Conservation (phyloP, 345 rosid genomes). For the Aethionema arabicum region DNA sequence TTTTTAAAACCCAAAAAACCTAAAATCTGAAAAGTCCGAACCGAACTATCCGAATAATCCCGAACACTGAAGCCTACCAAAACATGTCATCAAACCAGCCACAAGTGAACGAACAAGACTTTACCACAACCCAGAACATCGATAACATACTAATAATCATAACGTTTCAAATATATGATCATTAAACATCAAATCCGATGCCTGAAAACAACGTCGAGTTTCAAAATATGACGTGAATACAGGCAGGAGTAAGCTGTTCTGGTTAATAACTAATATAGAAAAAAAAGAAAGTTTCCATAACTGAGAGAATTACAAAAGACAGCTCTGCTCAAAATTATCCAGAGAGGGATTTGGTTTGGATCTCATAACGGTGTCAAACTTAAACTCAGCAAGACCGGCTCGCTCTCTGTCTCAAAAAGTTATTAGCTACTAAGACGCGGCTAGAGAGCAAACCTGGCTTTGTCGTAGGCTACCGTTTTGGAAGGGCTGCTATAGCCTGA, state of each 20-base stretch:
- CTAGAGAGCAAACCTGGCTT: conserved; percentile 13
- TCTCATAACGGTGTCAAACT: conserved; percentile 7
- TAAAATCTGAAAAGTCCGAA: no score
- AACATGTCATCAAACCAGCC: no score
- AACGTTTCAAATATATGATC: no score
- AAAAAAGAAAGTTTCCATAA: not conserved
- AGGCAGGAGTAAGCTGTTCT: conserved; percentile 7
- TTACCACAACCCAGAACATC: no score
- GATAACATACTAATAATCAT: no score
- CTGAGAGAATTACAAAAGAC: conserved; percentile 15
- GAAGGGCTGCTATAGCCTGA: conserved; percentile 59
- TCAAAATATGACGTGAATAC: not conserved
- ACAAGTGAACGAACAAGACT: no score
- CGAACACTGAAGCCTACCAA: no score
- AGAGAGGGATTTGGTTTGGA: conserved; percentile 13
- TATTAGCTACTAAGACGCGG: not conserved
- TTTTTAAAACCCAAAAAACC: no score
- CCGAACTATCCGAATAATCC: no score
- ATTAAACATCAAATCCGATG: no score
- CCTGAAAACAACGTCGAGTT: not conserved
- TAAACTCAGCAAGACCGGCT: not conserved
- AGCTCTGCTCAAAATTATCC: conserved; percentile 22
- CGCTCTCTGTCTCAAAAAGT: not conserved
- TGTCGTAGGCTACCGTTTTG: conserved; percentile 39
- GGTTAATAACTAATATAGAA: conserved; percentile 5